phyloP scores from a whole-genome alignment of 176 grass and related monocot species.

The Oryza nivara region DNA sequence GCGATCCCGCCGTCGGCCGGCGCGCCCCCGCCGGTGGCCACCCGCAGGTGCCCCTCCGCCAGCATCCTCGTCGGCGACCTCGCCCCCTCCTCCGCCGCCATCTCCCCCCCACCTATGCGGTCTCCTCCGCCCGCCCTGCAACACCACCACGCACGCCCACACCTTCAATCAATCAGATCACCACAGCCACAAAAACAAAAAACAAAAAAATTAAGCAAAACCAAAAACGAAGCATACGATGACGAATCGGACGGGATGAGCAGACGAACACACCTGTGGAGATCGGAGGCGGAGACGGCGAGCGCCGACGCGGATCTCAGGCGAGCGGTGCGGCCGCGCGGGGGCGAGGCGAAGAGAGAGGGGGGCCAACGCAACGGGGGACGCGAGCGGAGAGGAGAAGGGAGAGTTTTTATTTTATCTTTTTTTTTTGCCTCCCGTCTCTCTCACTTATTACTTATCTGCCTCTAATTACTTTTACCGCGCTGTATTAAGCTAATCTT shows the following conservation, averaged over 20 bases:
- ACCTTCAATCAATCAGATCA: constrained; percentile 9
- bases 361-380: no score
- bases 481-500: background rate
- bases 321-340: constrained; percentile 18
- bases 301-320: constrained; percentile 44
- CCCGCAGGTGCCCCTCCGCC: constrained; percentile 59
- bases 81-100: constrained; percentile 59
- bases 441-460: constrained; percentile 13
- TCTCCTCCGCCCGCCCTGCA: constrained; percentile 41
- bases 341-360: background rate
- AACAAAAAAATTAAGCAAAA: background rate
- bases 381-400: background rate
- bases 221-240: background rate
- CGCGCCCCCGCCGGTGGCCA: constrained; percentile 57
- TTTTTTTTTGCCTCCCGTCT: background rate
- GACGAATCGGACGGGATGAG: background rate
- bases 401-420: constrained; percentile 40
- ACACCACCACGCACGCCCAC: background rate
- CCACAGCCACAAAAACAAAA: background rate
- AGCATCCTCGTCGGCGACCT: constrained; percentile 70
- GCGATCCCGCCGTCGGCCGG: constrained; percentile 62
- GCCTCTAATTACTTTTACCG: constrained; percentile 17
- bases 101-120: constrained; percentile 26
- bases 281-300: constrained; percentile 45
- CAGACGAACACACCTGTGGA: constrained; percentile 23